Conservation (phyloP, 208 protist species). For the Trypanosomatidae sp. region DNA sequence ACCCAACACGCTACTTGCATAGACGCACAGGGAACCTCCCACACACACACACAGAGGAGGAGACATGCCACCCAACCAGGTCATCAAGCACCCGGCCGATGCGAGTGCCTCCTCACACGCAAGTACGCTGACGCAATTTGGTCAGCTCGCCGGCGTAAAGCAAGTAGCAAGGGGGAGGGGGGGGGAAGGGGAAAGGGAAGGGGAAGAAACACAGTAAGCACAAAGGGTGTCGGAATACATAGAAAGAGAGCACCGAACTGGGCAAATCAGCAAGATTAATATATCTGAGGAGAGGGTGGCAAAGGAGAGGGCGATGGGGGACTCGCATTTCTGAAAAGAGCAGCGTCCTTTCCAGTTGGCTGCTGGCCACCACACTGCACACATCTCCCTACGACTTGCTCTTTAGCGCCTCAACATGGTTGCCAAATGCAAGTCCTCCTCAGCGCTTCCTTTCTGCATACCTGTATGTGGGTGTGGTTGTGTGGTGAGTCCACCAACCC, state of each 20-base stretch:
- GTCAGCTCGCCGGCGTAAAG: background rate
- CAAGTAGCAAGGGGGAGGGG: background rate
- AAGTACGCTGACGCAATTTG: background rate
- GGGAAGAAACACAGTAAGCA: background rate
- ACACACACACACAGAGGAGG: background rate
- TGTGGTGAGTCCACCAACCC: background rate
- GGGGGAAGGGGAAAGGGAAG: background rate
- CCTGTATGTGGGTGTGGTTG: background rate
- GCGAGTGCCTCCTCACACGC: background rate
- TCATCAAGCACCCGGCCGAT: background rate
- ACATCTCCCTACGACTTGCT: background rate
- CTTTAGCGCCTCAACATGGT: background rate
- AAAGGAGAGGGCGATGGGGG: background rate
- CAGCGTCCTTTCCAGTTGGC: background rate
- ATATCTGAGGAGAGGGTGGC: background rate
- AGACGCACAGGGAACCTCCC: background rate
- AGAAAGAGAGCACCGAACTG: background rate
- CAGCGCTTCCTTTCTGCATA: background rate
- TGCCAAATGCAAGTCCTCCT: background rate
- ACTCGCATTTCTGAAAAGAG: background rate
- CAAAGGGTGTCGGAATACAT: background rate
- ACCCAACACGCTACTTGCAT: background rate
- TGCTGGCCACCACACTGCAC: background rate
- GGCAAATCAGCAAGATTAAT: background rate
- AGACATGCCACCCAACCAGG: background rate